A percentile compares a stretch with the other conserved stretches of the same genome.
These are phyloP conservation scores for Fusarium brevicatenulatum DNA, from an alignment of 2,329 filamentous ascomycete genomes.

Conservation along the genomic window DNA sequence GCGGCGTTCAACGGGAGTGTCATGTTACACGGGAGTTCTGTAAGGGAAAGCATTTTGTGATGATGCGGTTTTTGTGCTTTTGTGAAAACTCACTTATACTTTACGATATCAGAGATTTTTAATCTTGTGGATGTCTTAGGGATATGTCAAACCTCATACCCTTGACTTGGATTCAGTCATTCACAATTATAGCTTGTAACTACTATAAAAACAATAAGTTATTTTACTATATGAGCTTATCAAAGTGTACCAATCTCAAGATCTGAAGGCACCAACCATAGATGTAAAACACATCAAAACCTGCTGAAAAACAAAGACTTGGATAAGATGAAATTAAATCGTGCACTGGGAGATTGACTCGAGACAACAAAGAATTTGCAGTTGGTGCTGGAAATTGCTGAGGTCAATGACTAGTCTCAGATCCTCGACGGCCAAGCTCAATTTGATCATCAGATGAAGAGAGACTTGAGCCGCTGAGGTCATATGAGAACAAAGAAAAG, in stretches of 20 bases:
- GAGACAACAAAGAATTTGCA: not conserved
- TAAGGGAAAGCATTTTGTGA: slow-evolving; percentile 7
- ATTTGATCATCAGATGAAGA: not conserved
- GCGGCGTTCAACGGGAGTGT: slow-evolving; percentile 17
- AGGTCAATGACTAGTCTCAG: not conserved
- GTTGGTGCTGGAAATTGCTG: not conserved
- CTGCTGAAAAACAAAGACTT: not conserved
- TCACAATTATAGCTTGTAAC: not conserved
- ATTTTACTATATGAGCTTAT: not conserved
- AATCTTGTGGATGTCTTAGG: not conserved
- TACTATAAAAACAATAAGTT: not conserved
- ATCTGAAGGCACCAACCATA: not conserved
- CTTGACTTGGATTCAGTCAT: not conserved
- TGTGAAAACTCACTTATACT: slow-evolving; percentile 2
- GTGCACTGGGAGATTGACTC: not conserved
- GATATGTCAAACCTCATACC: not conserved
- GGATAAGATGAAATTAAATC: not conserved
- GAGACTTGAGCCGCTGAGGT: not conserved
- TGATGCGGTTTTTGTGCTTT: slow-evolving; percentile 9
- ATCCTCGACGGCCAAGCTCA: not conserved
- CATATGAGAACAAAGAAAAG: not conserved
- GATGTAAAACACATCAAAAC: not conserved
- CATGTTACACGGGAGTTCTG: slow-evolving; percentile 25
- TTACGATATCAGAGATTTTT: slow-evolving; percentile 19
- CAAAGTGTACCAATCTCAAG: not conserved